Evolutionary conservation across 192 early-diverging fungal species (phyloP).

Genomic region (Linnemannia zychae): DNA sequence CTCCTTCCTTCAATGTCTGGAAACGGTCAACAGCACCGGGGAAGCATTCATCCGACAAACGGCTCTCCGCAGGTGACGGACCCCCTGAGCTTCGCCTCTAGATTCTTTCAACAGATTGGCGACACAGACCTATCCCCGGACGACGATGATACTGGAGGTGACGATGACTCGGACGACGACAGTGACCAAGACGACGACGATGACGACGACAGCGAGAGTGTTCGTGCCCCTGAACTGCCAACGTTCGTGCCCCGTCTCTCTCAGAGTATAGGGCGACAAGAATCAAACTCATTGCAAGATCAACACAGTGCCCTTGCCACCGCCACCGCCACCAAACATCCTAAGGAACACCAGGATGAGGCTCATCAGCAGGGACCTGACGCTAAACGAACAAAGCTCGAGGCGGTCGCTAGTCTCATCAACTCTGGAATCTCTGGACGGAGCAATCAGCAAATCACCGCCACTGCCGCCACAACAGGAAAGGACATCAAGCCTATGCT

Average conservation of each 20-base stretch:
- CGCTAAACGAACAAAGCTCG: conserved; percentile 40
- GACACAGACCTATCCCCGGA: conserved; percentile 22
- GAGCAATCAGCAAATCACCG: background rate
- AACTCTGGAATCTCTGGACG: conserved; percentile 20
- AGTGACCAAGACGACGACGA: conserved; percentile 14
- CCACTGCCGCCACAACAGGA: background rate
- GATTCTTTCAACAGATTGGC: conserved; percentile 54
- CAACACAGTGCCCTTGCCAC: conserved; percentile 4
- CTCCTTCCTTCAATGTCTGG: conserved; percentile 5
- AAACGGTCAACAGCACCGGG: conserved; percentile 14
- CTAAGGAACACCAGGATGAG: background rate
- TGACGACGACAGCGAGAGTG: background rate
- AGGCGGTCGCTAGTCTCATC: conserved; percentile 38
- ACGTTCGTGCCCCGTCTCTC: background rate
- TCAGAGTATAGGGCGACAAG: background rate
- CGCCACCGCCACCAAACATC: conserved; percentile 4
- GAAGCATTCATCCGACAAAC: conserved; percentile 9
- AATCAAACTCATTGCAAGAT: background rate
- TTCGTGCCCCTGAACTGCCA: background rate
- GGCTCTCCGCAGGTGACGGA: conserved; percentile 36
- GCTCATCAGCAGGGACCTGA: background rate
- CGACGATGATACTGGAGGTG: conserved; percentile 17
- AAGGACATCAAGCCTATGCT: background rate
- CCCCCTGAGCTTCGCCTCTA: conserved; percentile 47
- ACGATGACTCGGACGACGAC: conserved; percentile 7